A percentile compares a stretch with the other conserved stretches of the same genome.
phyloP scores from a whole-genome alignment of 805 yeast genomes.

The Saccharomycopsis javanensis region DNA sequence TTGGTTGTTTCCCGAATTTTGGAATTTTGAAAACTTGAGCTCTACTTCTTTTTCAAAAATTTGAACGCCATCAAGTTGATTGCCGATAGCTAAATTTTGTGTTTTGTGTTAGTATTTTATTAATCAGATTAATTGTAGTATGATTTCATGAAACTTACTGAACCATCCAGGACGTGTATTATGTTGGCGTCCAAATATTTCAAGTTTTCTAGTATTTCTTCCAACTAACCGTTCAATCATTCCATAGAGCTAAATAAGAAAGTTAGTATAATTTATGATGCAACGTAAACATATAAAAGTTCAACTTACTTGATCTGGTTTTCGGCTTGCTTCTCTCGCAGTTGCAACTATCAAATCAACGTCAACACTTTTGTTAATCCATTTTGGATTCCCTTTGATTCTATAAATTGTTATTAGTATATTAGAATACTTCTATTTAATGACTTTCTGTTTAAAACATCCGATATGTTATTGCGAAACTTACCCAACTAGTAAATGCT shows the following conservation, averaged over 20 bases:
- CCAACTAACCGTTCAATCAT: slow-evolving; percentile 83
- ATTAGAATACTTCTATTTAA: not conserved
- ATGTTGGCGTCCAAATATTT: slow-evolving; percentile 81
- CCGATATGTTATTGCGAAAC: slow-evolving; percentile 5
- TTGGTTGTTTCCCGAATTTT: not conserved
- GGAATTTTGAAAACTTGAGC: slow-evolving; percentile 1
- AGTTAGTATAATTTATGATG: slow-evolving; percentile 19
- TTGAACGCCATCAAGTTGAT: slow-evolving; percentile 55
- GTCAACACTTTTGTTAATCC: slow-evolving; percentile 62
- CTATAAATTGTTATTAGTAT: not conserved
- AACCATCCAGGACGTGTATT: slow-evolving; percentile 88
- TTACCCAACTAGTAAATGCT: slow-evolving; percentile 74
- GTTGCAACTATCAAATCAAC: slow-evolving; percentile 70
- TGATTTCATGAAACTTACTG: slow-evolving; percentile 29
- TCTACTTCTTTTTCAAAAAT: slow-evolving; percentile 26
- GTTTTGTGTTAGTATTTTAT: not conserved
- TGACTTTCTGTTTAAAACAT: too few species aligned
- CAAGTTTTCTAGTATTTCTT: slow-evolving; percentile 63
- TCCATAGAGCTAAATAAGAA: slow-evolving; percentile 42
- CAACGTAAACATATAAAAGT: too few species aligned
- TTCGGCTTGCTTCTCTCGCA: slow-evolving; percentile 81
- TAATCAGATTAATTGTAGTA: not conserved
- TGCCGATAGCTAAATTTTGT: slow-evolving; percentile 47
- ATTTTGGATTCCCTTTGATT: slow-evolving; percentile 64
- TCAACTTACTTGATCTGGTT: slow-evolving; percentile 71